Evolutionary conservation across 495 filamentous ascomycete species (phyloP).

Genomic region (Sporormia fimetaria): DNA sequence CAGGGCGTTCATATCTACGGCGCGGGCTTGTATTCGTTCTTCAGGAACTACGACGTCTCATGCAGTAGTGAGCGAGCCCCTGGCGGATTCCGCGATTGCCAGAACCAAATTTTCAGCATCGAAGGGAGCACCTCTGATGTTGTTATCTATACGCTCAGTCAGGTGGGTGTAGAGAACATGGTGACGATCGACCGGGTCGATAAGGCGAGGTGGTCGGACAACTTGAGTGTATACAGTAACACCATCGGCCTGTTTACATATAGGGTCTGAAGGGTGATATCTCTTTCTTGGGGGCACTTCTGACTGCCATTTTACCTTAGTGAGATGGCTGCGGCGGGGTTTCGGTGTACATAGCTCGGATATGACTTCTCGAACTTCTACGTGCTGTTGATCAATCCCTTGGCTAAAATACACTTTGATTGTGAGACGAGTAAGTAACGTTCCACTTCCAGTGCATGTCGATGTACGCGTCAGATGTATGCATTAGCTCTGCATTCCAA

Average conservation of each 20-base stretch:
- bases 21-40: constrained; percentile 44
- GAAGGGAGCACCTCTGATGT: constrained; percentile 41
- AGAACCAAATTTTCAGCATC: constrained; percentile 72
- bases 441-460: too few species aligned
- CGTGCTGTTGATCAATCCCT: too few species aligned
- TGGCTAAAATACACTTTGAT: too few species aligned
- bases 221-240: constrained; percentile 14
- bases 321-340: too few species aligned
- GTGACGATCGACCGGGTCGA: constrained; percentile 45
- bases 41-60: constrained; percentile 49
- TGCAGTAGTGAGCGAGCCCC: constrained; percentile 43
- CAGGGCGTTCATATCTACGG: constrained; percentile 29
- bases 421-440: too few species aligned
- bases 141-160: constrained; percentile 68
- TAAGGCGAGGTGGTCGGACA: constrained; percentile 19
- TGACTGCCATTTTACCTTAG: too few species aligned
- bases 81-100: constrained; percentile 52
- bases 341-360: too few species aligned
- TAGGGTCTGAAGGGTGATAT: constrained; percentile 8
- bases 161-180: constrained; percentile 75
- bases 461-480: too few species aligned
- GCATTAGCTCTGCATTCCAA: too few species aligned
- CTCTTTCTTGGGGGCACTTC: too few species aligned
- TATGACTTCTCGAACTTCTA: too few species aligned
- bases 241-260: constrained; percentile 22